A percentile compares a stretch with the other conserved stretches of the same genome.
These are phyloP conservation scores for Hortiboletus flavorubellus DNA, from an alignment of 768 basidiomycete species.

Conservation along the genomic window DNA sequence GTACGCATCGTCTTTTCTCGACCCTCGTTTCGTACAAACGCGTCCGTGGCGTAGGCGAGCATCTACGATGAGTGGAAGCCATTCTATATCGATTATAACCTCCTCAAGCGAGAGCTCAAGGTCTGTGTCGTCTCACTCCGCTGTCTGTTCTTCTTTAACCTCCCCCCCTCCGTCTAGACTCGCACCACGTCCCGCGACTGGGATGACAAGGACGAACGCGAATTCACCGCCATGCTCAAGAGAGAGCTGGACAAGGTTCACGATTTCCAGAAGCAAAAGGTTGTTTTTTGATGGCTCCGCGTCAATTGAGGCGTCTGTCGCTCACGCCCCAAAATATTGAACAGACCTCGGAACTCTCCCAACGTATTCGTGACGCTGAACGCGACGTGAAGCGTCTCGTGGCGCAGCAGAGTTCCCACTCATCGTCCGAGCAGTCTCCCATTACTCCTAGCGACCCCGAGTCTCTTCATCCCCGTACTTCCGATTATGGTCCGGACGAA, in stretches of 20 bases:
- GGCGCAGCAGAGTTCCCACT: constrained; percentile 41
- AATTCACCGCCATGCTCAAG: constrained; percentile 77
- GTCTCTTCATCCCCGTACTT: constrained; percentile 45
- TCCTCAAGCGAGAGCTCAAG: constrained; percentile 88
- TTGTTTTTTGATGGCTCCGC: constrained; percentile 25
- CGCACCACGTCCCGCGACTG: constrained; percentile 59
- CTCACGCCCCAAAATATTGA: neutral
- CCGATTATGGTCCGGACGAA: constrained; percentile 53
- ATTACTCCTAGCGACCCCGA: constrained; percentile 47
- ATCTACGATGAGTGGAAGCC: constrained; percentile 90
- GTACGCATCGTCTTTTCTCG: constrained; percentile 34
- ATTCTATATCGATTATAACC: constrained; percentile 87
- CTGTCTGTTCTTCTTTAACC: neutral
- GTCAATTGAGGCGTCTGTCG: neutral
- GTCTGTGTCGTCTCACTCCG: constrained; percentile 32
- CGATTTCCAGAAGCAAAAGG: constrained; percentile 90
- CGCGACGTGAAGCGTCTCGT: constrained; percentile 78
- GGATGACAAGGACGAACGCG: constrained; percentile 75
- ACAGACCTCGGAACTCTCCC: constrained; percentile 78
- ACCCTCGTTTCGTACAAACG: neutral
- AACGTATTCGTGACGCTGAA: constrained; percentile 80
- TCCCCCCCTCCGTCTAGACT: constrained; percentile 27
- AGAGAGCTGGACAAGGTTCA: constrained; percentile 91
- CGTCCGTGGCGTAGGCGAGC: constrained; percentile 50
- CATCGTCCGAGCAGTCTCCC: constrained; percentile 23